Evolutionary conservation across 257 asterid species (phyloP).

Genomic region (Osmanthus fragrans): DNA sequence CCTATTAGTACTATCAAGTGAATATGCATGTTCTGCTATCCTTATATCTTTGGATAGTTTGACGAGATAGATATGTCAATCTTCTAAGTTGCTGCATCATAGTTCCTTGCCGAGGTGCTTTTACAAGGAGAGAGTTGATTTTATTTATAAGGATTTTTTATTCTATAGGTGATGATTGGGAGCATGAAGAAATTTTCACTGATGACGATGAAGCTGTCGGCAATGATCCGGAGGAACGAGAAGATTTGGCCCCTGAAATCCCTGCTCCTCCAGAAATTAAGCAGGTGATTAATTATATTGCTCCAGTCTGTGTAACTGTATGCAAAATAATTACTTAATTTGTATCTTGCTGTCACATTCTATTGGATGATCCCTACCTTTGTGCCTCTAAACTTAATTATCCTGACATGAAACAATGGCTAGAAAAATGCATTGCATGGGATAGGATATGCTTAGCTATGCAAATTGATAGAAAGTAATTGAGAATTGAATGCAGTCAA

Average conservation of each 20-base stretch:
- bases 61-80: background rate
- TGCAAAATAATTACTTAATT: background rate
- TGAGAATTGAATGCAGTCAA: background rate
- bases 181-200: slow-evolving; percentile 94
- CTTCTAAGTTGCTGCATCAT: background rate
- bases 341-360: background rate
- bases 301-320: background rate
- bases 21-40: background rate
- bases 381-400: background rate
- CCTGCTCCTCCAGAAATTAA: slow-evolving; percentile 99
- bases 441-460: background rate
- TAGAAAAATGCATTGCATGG: background rate
- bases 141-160: slow-evolving; percentile 12
- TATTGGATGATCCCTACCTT: background rate
- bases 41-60: background rate
- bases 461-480: slow-evolving; percentile 2
- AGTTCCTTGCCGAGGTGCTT: background rate
- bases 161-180: slow-evolving; percentile 95
- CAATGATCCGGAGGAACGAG: slow-evolving; percentile 90
- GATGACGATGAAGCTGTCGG: slow-evolving; percentile 94
- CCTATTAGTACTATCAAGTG: background rate
- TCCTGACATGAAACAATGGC: background rate
- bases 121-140: slow-evolving; percentile 4
- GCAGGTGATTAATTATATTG: slow-evolving; percentile 53
- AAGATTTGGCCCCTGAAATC: slow-evolving; percentile 92